Conservation (phyloP, 73 alveolate species). For the Diophrys appendiculata region DNA sequence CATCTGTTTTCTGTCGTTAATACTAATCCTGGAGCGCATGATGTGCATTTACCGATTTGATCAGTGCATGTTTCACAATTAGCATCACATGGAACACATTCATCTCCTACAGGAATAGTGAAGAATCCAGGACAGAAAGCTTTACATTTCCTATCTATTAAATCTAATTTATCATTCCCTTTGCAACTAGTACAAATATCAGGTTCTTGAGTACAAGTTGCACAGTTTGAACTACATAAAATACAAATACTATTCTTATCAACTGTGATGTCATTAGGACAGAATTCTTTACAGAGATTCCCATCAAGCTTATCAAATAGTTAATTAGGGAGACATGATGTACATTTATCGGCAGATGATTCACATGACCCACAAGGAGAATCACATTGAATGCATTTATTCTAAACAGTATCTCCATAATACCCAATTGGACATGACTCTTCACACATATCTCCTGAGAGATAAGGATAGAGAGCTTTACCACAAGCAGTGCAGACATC, state of each 20-base stretch:
- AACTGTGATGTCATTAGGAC: conserved; percentile 38
- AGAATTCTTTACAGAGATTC: conserved; percentile 18
- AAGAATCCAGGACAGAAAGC: conserved; percentile 30
- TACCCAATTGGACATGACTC: conserved; percentile 39
- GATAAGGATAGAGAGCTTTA: conserved; percentile 20
- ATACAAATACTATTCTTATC: conserved; percentile 20
- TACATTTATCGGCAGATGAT: neutral
- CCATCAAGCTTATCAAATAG: conserved; percentile 8
- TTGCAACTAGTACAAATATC: conserved; percentile 49
- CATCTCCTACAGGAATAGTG: conserved; percentile 4
- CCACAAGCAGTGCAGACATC: conserved; percentile 40
- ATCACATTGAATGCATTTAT: conserved; percentile 29
- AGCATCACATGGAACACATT: conserved; percentile 16
- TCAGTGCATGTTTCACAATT: conserved; percentile 26
- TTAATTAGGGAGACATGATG: conserved; percentile 17
- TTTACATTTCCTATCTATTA: conserved; percentile 11
- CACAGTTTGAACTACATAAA: conserved; percentile 33
- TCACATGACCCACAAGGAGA: conserved; percentile 47
- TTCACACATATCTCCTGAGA: conserved; percentile 30
- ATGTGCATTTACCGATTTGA: neutral
- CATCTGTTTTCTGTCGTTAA: conserved; percentile 15
- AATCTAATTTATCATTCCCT: neutral
- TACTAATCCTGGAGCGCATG: conserved; percentile 18
- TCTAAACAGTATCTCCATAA: conserved; percentile 18
- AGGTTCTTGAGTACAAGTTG: conserved; percentile 19